These are phyloP conservation scores for Hyphopichia burtonii DNA, from an alignment of 1,139 yeast species.

Conservation along the genomic window DNA sequence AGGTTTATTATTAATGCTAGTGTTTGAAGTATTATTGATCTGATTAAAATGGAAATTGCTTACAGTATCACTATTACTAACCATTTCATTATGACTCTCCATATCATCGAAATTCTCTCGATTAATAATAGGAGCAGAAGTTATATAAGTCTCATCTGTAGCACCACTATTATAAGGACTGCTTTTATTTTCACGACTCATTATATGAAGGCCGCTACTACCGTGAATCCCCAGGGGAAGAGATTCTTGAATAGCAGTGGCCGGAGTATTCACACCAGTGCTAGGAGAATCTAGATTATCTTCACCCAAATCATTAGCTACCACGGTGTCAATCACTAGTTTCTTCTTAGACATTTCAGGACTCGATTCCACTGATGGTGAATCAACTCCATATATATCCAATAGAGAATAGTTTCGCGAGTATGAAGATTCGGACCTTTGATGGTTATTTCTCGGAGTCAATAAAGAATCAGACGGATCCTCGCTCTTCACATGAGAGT, in stretches of 20 bases:
- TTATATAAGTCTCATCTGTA: background rate
- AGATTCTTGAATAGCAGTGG: background rate
- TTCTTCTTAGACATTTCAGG: background rate
- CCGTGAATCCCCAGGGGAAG: background rate
- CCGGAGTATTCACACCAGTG: background rate
- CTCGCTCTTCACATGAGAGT: no score
- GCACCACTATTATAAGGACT: background rate
- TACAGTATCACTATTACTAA: background rate
- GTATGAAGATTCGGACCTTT: slow-evolving; percentile 29
- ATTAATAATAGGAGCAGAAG: background rate
- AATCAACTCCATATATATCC: slow-evolving; percentile 24
- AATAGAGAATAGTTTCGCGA: slow-evolving; percentile 36
- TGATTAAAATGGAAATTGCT: background rate
- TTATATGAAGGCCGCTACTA: background rate
- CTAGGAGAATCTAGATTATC: background rate
- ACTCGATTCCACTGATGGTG: slow-evolving; percentile 10
- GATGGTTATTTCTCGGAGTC: slow-evolving; percentile 18
- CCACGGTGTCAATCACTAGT: background rate
- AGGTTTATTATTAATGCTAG: background rate
- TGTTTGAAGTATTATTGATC: background rate
- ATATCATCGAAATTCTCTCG: background rate
- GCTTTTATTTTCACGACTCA: background rate
- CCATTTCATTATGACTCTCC: slow-evolving; percentile 1
- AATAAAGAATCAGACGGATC: background rate
- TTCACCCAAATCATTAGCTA: background rate